Base-by-base conservation (phyloP, 2,329 filamentous ascomycete species). In the Thelonectria discophora region DNA sequence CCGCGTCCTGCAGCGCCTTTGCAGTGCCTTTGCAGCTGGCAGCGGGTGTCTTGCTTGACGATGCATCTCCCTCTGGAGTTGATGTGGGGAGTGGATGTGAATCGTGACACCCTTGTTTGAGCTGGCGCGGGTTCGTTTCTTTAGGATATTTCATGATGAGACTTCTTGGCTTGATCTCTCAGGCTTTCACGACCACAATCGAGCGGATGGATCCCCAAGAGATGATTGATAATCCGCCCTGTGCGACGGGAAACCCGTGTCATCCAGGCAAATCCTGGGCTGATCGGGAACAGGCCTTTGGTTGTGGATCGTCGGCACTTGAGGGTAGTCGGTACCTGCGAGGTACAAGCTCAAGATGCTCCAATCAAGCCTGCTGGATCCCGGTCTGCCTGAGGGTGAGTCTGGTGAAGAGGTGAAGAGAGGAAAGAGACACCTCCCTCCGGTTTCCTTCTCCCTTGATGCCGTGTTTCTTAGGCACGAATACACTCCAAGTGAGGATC, bases 261-360 rank as follows among this genome's bases (percentile, higher is more conserved):
- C 34, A 37, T 37, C 27, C 27, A 30, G 27, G 27, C 27, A 30
- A 30, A 30, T 30, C 34, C 34, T 37, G 15, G 34, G 34, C 34
- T 37, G 34, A 37, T 13, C 34, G 34, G 34, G 34, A 37, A 15
- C 34, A 8, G 7, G 34, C 45, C 24, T 47, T 24, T 24, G 21
- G 21, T 24, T 27, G 45, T 47, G 45, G 45, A 30, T 47, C 45
- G 21, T 30, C 45, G 45, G 45, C 45, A 47, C 20, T 47, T 47
- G 45, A 15, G 37, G 43, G 12, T 24, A 47, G 45, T 27, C 30
- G 45, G 45, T 47, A 47, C 45, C 7, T 47, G 45, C 10, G 20
- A 47, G 45, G 45, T 30, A 47, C 45, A 45, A 7, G 9, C 27
- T 2, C 6, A 18, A 5, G 18, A 3, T 8, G 4, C 6, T 24